These are phyloP conservation scores for Chalciporus sphaerocephalus DNA, from an alignment of 768 basidiomycete species.

Conservation along the genomic window DNA sequence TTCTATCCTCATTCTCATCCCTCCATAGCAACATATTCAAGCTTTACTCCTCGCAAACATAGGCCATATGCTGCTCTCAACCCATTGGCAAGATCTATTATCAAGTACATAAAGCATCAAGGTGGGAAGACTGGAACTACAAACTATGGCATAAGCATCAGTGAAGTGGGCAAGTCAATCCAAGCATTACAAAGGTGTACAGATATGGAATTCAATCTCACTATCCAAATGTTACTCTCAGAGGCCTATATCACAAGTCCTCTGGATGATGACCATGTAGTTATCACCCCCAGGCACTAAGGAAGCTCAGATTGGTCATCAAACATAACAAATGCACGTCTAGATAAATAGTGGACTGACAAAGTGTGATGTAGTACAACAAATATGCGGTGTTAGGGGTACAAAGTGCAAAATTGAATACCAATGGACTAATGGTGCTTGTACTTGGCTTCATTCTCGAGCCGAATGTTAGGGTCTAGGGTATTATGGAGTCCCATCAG, in stretches of 20 bases:
- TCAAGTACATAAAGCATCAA: constrained; percentile 17
- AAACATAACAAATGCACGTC: no score
- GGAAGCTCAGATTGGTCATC: no score
- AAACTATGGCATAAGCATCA: constrained; percentile 1
- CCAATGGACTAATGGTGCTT: constrained; percentile 59
- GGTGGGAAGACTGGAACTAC: not conserved
- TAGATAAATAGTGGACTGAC: not conserved
- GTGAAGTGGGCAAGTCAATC: constrained; percentile 15
- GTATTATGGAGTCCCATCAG: constrained; percentile 90
- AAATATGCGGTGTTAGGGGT: constrained; percentile 17
- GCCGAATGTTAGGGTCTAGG: constrained; percentile 77
- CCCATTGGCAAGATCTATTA: constrained; percentile 15
- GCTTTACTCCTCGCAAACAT: constrained; percentile 21
- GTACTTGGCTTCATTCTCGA: constrained; percentile 91
- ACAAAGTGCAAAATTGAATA: constrained; percentile 18
- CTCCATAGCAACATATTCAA: constrained; percentile 8
- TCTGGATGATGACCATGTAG: constrained; percentile 26
- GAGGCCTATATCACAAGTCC: constrained; percentile 31
- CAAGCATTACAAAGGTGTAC: constrained; percentile 13
- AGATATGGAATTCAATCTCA: constrained; percentile 15
- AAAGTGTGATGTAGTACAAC: constrained; percentile 4
- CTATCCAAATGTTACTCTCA: constrained; percentile 19
- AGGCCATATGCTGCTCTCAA: constrained; percentile 16
- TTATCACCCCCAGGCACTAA: constrained; percentile 27
- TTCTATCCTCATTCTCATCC: not conserved